Percentiles rank a stretch among this genome's conserved stretches.
phyloP scores from a whole-genome alignment of 192 early-diverging fungal genomes.

The Spizellomyces sp. region DNA sequence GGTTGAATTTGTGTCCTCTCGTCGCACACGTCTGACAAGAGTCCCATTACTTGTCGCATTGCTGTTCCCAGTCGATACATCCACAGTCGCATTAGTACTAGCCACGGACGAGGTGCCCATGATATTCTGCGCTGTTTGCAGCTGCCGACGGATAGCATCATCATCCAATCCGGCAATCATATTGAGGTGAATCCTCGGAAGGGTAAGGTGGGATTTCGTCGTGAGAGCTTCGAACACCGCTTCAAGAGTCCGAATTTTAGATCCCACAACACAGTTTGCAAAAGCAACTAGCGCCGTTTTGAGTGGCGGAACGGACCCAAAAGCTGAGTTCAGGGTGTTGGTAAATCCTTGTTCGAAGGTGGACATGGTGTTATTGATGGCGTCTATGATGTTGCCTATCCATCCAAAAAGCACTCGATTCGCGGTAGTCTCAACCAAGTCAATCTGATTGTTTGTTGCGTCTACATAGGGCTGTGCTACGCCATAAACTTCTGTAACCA shows the following conservation, averaged over 20 bases:
- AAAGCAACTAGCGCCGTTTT: constrained; percentile 7
- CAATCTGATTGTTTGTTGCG: constrained; percentile 6
- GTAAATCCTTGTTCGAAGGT: constrained; percentile 30
- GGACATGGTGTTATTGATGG: constrained; percentile 37
- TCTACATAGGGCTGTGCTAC: constrained; percentile 18
- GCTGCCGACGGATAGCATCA: not conserved
- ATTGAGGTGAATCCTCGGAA: constrained; percentile 7
- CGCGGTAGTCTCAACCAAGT: not conserved
- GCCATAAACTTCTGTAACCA: constrained; percentile 8
- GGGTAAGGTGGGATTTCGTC: constrained; percentile 1
- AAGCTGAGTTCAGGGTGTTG: constrained; percentile 12
- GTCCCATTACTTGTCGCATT: no score
- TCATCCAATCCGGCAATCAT: not conserved
- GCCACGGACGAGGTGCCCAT: constrained; percentile 7
- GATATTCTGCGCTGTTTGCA: constrained; percentile 6
- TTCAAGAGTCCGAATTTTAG: constrained; percentile 6
- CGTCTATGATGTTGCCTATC: constrained; percentile 36
- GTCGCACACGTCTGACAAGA: no score
- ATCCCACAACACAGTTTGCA: constrained; percentile 23
- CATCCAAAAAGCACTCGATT: constrained; percentile 33
- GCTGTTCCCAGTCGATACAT: not conserved
- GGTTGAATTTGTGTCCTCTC: no score
- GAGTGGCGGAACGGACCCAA: constrained; percentile 11
- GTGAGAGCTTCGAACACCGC: not conserved
- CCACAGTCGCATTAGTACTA: not conserved